Base-by-base conservation (phyloP, 164 flowering plant species). In the Litsea cubeba region DNA sequence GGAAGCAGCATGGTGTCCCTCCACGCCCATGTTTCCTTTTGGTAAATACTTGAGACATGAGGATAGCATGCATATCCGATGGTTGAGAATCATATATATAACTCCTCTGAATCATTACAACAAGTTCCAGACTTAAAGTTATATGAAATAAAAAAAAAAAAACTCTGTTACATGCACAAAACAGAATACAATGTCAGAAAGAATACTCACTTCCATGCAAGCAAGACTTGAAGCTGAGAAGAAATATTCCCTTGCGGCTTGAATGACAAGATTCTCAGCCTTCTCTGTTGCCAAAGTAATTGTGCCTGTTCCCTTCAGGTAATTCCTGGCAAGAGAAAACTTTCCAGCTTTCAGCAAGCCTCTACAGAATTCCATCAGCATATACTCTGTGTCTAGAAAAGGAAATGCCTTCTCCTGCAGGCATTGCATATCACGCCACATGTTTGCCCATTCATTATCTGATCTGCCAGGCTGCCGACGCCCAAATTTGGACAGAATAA, bases 341-440 rank as follows among this genome's bases (percentile, higher is more conserved):
- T 88, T 94, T 50, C 98, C 99, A 76, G 99, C 97, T 83, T 92
- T 96, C 20, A 96, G 88, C 73, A 96, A 81, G 73, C 98, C 98
- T 80, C 97, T 85, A 82, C 98, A 96, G 83, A 92, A 96, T 75
- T 96, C 99, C 68, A 80, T 84, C 77, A 96, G 82, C 87, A 94
- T 77, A 79, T 85, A 96, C 79, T 96, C 99, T 40, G 82, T 75
- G 69, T 96, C 97, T 23, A 96, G 83, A 81, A 96, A 96, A 65
- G 94, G 92, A 86, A 96, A 96, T 68, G 94, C 96, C 82, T 90
- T 96, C 71, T 92, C 97, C 75, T 83, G 89, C 80, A 96, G 78
- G 72, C 81, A 81, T 75, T 85, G 97, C 86, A 96, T 77, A 84
- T 96, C 98, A 78, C 88, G 95, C 99, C 99, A 96, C 95, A 94